Base-by-base conservation (phyloP, 1,284 basidiomycete species). In the Rhodotorula glutinis region DNA sequence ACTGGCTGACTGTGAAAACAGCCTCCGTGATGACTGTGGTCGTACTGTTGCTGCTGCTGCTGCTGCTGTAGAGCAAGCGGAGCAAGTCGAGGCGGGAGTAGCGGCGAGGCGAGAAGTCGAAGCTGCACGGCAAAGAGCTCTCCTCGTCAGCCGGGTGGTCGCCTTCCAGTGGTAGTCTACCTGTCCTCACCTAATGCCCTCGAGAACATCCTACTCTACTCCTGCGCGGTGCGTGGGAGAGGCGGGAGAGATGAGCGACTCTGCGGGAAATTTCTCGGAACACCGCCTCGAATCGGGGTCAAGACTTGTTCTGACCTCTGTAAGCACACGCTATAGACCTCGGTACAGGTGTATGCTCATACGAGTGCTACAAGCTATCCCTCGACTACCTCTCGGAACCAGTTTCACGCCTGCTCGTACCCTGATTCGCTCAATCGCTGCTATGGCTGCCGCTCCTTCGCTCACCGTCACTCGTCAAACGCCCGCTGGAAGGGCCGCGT, bases 21-120 rank as follows among this genome's bases (percentile, higher is more conserved):
- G 17, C 38, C 29, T 44, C 14, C 17, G 55, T 3, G 52, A 2
- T 19, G 40, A 17, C 17, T 25, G 3, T 9, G 44, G 29, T 16
- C 57, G 27, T 13, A 33, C 33, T 27, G 52, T 49, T 40, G 51
- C 30, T n/a, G 62, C 29, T 44, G 41, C n/a, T 16, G 49, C 51
- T 10, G 57, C 47, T 4, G 62, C 33, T 29, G 40, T 40, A 25
- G 53, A n/a, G 49, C 44, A n/a, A 23, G 44, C 29, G 4, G 47
- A 27, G 51, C 56, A 58, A 30, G 56, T 23, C 23, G 60, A 43
- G 4, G 57, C 33, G 7, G 33, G 33, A 7, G 33, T 7, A 38
- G 33, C 33, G 33, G 33, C 59, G 64, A 60, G 23, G 21, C 65
- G 60, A 23, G 65, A 66, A 8, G 65, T 59, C 25, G 65, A 66